These are phyloP conservation scores for Linanthus parryae DNA, from an alignment of 148 eudicot genomes.

Conservation along the genomic window DNA sequence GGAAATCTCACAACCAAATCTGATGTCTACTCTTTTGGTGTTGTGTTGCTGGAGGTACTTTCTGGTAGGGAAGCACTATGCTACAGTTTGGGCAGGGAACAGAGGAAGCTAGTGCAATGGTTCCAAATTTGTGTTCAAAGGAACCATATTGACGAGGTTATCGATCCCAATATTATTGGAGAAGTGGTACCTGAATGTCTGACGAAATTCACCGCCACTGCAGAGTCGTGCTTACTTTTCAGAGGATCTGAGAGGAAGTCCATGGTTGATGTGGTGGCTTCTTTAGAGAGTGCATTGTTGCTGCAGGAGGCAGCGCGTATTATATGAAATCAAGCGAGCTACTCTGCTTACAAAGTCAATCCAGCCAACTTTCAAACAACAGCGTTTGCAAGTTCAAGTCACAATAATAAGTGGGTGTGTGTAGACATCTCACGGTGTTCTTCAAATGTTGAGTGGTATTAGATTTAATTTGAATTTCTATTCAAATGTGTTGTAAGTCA, in stretches of 20 bases:
- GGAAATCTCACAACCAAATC: constrained; percentile 10
- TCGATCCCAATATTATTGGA: constrained; percentile 12
- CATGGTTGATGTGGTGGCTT: not conserved
- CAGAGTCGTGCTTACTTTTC: constrained; percentile 1
- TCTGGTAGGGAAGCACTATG: constrained; percentile 3
- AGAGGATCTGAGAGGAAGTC: not conserved
- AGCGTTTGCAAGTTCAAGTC: no score
- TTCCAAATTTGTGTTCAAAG: not conserved
- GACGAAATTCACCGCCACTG: constrained; percentile 4
- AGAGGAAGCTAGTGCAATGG: constrained; percentile 9
- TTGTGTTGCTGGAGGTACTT: constrained; percentile 15
- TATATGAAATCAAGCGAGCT: no score
- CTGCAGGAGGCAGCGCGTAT: constrained; percentile 1
- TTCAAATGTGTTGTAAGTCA: no score
- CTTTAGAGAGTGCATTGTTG: not conserved
- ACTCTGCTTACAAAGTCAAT: no score
- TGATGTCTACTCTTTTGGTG: constrained; percentile 24
- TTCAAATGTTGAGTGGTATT: no score
- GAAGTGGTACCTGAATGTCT: constrained; percentile 16
- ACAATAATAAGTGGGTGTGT: no score
- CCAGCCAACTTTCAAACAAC: no score
- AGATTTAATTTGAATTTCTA: no score
- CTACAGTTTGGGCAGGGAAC: no score
- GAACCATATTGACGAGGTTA: not conserved
- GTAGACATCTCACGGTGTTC: no score